Conservation (phyloP, 495 filamentous ascomycete genomes). For the Cladorrhinum samala region DNA sequence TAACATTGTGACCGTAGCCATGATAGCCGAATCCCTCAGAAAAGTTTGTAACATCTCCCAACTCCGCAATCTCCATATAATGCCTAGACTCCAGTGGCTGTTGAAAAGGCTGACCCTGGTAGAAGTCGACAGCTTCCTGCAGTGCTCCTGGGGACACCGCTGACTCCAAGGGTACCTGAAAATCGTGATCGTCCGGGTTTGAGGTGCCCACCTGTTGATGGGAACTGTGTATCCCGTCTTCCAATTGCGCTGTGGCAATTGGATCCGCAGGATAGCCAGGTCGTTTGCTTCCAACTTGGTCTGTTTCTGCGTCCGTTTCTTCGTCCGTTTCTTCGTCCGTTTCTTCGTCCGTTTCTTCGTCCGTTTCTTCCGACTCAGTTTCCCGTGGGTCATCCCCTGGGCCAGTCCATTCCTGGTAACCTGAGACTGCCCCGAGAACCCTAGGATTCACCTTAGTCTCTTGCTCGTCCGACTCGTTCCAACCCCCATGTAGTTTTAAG, state of each 20-base stretch:
- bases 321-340: neutral
- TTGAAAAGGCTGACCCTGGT: neutral
- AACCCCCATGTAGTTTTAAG: neutral
- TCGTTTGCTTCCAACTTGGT: no score
- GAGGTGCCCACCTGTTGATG: neutral
- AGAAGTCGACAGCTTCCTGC: neutral
- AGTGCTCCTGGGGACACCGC: neutral
- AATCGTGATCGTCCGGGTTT: neutral
- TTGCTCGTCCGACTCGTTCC: neutral
- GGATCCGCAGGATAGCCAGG: neutral
- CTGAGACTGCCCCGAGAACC: neutral
- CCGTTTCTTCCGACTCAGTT: neutral
- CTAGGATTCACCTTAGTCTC: neutral
- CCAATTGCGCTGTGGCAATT: neutral
- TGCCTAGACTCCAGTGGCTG: neutral
- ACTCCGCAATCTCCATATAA: neutral
- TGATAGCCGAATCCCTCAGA: neutral
- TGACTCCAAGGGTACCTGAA: neutral
- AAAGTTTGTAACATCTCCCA: neutral
- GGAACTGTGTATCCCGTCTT: neutral
- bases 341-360: neutral
- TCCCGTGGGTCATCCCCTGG: neutral
- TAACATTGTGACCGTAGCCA: neutral
- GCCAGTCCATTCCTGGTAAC: neutral
- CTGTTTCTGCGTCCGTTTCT: neutral